phyloP scores from a whole-genome alignment of 2,329 filamentous ascomycete species.

The Elsinoe australis region DNA sequence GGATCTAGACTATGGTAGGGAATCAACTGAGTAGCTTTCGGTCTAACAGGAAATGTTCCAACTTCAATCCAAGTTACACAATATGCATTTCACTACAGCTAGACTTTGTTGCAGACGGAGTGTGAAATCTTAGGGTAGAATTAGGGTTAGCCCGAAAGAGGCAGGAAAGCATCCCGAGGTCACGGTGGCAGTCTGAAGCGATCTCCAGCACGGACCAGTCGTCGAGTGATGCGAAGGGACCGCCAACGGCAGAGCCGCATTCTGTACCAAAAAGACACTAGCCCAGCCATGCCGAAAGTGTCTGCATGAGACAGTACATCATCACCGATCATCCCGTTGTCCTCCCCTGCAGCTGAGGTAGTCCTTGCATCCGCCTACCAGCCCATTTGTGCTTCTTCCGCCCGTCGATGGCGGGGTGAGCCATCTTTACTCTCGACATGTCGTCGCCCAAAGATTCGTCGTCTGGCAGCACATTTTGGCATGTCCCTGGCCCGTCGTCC shows the following conservation, averaged over 20 bases:
- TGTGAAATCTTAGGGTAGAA: neutral
- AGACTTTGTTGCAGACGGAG: no score
- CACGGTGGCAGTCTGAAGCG: no score
- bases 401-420: slow-evolving; percentile 13
- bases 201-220: no score
- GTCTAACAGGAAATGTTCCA: neutral
- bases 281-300: no score
- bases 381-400: neutral
- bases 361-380: slow-evolving; percentile 3
- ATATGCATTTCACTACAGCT: neutral
- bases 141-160: neutral
- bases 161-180: neutral
- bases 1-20: neutral
- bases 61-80: neutral
- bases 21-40: neutral
- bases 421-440: neutral
- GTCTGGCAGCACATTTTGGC: slow-evolving; percentile 23
- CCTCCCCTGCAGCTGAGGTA: neutral
- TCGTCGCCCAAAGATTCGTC: slow-evolving; percentile 18
- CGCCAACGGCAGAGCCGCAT: neutral
- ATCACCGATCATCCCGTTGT: slow-evolving; percentile 11
- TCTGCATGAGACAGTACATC: slow-evolving; percentile 16
- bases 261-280: no score
- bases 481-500: slow-evolving; percentile 29
- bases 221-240: no score